Conservation (phyloP, 208 protist species). For the Angomonas desouzai region DNA sequence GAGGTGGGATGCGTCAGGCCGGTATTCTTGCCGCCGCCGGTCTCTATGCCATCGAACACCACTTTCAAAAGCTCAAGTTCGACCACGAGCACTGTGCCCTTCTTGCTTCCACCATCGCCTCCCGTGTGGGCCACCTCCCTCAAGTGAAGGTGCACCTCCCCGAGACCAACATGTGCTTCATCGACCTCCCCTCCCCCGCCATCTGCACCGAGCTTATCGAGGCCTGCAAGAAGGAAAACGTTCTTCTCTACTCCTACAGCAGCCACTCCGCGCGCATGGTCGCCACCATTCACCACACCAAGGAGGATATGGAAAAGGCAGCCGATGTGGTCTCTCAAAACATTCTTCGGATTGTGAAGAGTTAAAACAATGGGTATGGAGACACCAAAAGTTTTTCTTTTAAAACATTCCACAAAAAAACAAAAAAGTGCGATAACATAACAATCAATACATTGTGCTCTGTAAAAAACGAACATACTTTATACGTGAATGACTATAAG, state of each 20-base stretch:
- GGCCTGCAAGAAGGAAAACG: not conserved
- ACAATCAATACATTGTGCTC: too few relatives aligned
- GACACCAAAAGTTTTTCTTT: too few relatives aligned
- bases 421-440: not conserved
- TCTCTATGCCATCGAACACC: constrained; percentile 11
- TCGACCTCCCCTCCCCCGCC: not conserved
- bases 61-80: not conserved
- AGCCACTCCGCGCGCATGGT: not conserved
- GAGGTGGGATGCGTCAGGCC: constrained; percentile 14
- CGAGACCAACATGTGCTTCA: constrained; percentile 12
- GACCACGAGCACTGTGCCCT: constrained; percentile 10
- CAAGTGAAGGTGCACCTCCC: not conserved
- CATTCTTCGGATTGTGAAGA: not conserved
- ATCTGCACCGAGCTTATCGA: not conserved
- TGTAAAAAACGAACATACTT: too few relatives aligned
- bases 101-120: not conserved
- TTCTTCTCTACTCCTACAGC: not conserved
- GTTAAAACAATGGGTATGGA: too few relatives aligned
- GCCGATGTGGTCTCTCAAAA: not conserved
- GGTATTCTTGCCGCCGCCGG: constrained; percentile 11
- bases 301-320: constrained; percentile 3
- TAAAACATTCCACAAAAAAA: too few relatives aligned
- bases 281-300: not conserved
- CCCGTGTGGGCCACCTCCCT: not conserved
- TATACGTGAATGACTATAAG: too few relatives aligned